Conservation (phyloP, 805 yeast species). For the Kuraishia floccosa region DNA sequence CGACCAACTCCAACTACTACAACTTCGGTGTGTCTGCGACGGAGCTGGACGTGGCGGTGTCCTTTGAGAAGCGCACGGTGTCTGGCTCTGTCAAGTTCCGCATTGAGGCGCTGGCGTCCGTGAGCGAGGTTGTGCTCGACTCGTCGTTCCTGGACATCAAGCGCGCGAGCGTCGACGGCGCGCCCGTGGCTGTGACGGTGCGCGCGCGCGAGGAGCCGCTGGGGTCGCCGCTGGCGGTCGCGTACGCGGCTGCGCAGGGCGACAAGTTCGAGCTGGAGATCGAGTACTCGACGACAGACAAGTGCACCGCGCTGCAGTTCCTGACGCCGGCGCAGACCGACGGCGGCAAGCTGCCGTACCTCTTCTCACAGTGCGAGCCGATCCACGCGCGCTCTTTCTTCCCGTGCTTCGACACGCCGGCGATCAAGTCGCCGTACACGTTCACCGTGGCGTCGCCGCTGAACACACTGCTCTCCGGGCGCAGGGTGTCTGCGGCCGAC, state of each 20-base stretch:
- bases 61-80: slow-evolving; percentile 41
- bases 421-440: slow-evolving; percentile 56
- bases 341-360: slow-evolving; percentile 56
- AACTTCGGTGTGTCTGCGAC: slow-evolving; percentile 42
- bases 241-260: slow-evolving; percentile 7
- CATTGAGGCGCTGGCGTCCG: slow-evolving; percentile 18
- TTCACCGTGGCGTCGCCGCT: slow-evolving; percentile 50
- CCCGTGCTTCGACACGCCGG: slow-evolving; percentile 89
- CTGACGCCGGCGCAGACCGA: slow-evolving; percentile 63
- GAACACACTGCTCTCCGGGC: slow-evolving; percentile 68
- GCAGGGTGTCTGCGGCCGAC: slow-evolving; percentile 14
- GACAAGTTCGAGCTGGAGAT: slow-evolving; percentile 22
- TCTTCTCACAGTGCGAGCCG: slow-evolving; percentile 87
- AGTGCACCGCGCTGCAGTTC: slow-evolving; percentile 84
- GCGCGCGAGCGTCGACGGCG: slow-evolving; percentile 30
- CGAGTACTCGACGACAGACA: slow-evolving; percentile 56
- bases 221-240: slow-evolving; percentile 43
- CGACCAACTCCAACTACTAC: slow-evolving; percentile 67
- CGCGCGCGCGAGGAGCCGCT: slow-evolving; percentile 36
- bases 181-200: slow-evolving; percentile 19
- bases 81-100: slow-evolving; percentile 43
- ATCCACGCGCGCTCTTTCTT: slow-evolving; percentile 81
- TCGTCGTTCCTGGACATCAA: slow-evolving; percentile 48
- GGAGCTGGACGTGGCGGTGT: slow-evolving; percentile 35
- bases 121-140: slow-evolving; percentile 44